Conservation (phyloP, 164 flowering plant genomes). For the Vitis vinifera region ASM3070453v1 NC_081806.1:1043001-1043500, state of each 20-base stretch:
- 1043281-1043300: background rate
- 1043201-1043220: slow-evolving; percentile 12
- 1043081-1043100: slow-evolving; percentile 22
- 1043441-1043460: slow-evolving; percentile 20
- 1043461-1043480: slow-evolving; percentile 24
- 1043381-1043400: slow-evolving; percentile 25
- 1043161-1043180: slow-evolving; percentile 34
- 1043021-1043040: too few relatives aligned
- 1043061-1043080: slow-evolving; percentile 13
- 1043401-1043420: slow-evolving; percentile 19
- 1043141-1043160: slow-evolving; percentile 54
- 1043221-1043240: slow-evolving; percentile 22
- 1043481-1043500: background rate
- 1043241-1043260: background rate
- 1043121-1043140: slow-evolving; percentile 45
- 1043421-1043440: background rate
- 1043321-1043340: too few relatives aligned
- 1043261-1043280: background rate
- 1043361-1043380: slow-evolving; percentile 15
- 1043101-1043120: slow-evolving; percentile 36
- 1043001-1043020: too few relatives aligned
- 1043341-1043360: background rate
- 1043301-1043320: too few relatives aligned
- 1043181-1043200: slow-evolving; percentile 37
- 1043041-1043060: background rate